Conservation (phyloP, 306 rosid genomes). For the Ceratonia siliqua region DNA sequence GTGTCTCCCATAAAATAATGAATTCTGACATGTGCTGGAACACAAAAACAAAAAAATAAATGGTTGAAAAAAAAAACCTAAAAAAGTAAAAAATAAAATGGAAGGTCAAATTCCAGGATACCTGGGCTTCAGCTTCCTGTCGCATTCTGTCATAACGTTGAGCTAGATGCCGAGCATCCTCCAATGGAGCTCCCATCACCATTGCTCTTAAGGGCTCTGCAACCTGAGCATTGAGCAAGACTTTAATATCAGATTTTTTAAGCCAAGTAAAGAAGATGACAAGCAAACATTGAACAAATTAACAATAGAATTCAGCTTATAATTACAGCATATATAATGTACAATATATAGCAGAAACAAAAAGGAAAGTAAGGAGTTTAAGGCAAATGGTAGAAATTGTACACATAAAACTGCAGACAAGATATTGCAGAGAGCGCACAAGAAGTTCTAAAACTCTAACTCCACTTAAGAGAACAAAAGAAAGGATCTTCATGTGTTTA, state of each 20-base stretch:
- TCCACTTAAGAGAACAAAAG: not conserved
- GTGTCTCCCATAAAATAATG: too few species aligned
- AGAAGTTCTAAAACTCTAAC: constrained; percentile 8
- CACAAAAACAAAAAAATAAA: not conserved
- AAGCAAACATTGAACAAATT: not conserved
- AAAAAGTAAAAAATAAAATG: constrained; percentile 1
- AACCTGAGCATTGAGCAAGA: constrained; percentile 54
- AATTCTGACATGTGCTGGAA: constrained; percentile 4
- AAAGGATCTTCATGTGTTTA: constrained; percentile 17
- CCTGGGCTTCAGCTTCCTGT: constrained; percentile 96
- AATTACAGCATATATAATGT: not conserved
- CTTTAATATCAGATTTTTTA: constrained; percentile 4
- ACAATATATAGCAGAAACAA: not conserved
- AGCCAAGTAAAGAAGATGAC: constrained; percentile 19
- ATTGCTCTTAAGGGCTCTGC: constrained; percentile 94
- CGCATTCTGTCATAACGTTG: constrained; percentile 95
- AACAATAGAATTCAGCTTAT: not conserved
- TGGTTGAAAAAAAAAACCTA: not conserved
- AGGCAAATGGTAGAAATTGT: not conserved
- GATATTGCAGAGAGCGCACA: constrained; percentile 13
- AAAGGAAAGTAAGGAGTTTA: not conserved
- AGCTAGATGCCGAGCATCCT: constrained; percentile 95
- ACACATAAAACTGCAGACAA: not conserved
- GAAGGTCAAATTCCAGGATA: constrained; percentile 39
- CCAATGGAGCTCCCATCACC: constrained; percentile 94